Evolutionary conservation across 306 rosid species (phyloP), one percentile per base, ranked within the genome.

Genomic region (Quercus gilva): DNA sequence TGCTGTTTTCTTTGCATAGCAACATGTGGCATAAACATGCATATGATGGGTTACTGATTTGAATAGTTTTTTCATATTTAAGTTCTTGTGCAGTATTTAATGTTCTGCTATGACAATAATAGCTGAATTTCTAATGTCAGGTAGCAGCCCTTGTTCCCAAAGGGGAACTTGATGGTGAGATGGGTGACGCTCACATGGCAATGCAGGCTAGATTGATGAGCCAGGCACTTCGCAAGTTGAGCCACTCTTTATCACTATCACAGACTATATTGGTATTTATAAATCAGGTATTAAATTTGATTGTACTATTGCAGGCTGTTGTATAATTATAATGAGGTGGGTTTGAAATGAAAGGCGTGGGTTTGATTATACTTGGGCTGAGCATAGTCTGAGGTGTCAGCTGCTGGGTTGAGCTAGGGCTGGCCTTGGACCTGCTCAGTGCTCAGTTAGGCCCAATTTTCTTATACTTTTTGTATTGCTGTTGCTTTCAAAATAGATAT

Each of bases 201-300:
- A 87, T 92, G 97, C 99, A 92, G 88, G 99, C 97, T 80, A 90
- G 97, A 89, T 80, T 94, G 85, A 92, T 94, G 97, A 92, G 97
- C 83, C 99, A 91, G 89, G 92, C 97, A 17, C 99, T 94, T 85
- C 90, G 97, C 53, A 92, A 94, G 74, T 83, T 92, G 88, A 90
- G 95, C 84, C 99, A 92, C 82, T 89, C 97, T 64, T 87, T 94
- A 81, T 91, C 99, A 64, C 86, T 84, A 56, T 92, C 97, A 41
- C 92, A 91, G 74, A 73, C 91, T 71, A 74, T 94, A 76, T 84
- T 94, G 80, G 85, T 94, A 52, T 94, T 94, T 86, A 86, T 88
- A 78, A 94, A 94, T 84, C 99, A 94, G 99, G 99, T 94, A 89
- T 75, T 35, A 20, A 56, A 49, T 67, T 73, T 45, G 12, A 23